phyloP scores from a whole-genome alignment of 306 rosid genomes.

The Begonia fuchsioides region DNA sequence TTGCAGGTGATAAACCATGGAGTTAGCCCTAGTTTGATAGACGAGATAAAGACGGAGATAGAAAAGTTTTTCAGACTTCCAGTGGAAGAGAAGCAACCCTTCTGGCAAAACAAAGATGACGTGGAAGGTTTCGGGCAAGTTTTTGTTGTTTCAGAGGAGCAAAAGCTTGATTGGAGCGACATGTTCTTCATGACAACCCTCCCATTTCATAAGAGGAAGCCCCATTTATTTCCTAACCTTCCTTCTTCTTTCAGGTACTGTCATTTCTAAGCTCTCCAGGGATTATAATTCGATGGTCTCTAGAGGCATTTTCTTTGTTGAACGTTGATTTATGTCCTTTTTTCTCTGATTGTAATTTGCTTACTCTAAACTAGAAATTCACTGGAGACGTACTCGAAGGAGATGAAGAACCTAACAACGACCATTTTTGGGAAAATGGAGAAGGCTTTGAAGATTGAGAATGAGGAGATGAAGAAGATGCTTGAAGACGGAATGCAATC shows the following conservation, averaged over 20 bases:
- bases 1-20: conserved; percentile 19
- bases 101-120: conserved; percentile 18
- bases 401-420: conserved; percentile 9
- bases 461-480: conserved; percentile 8
- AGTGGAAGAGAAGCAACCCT: conserved; percentile 19
- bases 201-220: conserved; percentile 10
- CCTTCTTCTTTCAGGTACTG: conserved; percentile 24
- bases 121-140: conserved; percentile 28
- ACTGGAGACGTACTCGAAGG: conserved; percentile 14
- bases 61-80: conserved; percentile 17
- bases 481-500: conserved; percentile 17
- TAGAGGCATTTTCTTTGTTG: too few relatives aligned
- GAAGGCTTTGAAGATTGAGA: conserved; percentile 13
- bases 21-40: conserved; percentile 15
- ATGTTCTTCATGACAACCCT: conserved; percentile 19
- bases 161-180: conserved; percentile 33
- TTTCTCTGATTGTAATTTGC: too few relatives aligned
- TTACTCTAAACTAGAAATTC: conserved; percentile 1
- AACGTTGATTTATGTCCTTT: not conserved
- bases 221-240: conserved; percentile 13
- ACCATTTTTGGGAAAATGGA: conserved; percentile 9
- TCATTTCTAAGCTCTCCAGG: too few relatives aligned
- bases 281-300: too few relatives aligned
- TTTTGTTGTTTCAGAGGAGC: conserved; percentile 25
- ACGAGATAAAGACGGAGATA: conserved; percentile 10